phyloP scores from a whole-genome alignment of 2,329 filamentous ascomycete genomes.

The Colletotrichum tanaceti region DNA sequence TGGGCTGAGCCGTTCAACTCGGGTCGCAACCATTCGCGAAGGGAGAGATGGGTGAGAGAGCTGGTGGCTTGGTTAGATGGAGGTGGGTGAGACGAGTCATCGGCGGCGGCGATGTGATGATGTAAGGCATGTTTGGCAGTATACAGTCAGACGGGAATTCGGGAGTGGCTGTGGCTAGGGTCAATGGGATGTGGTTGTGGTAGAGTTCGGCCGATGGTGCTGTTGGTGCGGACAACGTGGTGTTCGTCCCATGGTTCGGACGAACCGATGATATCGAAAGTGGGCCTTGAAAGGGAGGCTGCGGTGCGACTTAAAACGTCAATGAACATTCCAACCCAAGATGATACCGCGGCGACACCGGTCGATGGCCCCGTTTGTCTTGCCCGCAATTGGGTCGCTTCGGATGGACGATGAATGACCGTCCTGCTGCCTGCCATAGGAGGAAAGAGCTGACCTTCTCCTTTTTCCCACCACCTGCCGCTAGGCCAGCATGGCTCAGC shows the following conservation, averaged over 20 bases:
- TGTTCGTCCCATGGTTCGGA: constrained; percentile 9
- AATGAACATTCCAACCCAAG: too few relatives aligned
- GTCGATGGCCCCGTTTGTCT: too few relatives aligned
- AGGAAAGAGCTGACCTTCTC: constrained; percentile 4
- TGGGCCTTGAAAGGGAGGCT: too few relatives aligned
- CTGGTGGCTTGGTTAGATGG: neutral
- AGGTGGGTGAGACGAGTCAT: constrained; percentile 1
- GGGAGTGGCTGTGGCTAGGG: constrained; percentile 20
- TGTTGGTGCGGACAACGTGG: neutral
- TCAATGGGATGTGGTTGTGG: neutral
- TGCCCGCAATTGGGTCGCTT: too few relatives aligned
- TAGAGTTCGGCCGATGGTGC: constrained; percentile 17
- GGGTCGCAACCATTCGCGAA: neutral
- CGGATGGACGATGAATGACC: neutral
- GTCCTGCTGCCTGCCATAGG: constrained; percentile 19
- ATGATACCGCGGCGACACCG: too few relatives aligned
- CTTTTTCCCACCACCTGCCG: neutral
- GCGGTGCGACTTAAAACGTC: too few relatives aligned
- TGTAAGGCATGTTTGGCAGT: neutral
- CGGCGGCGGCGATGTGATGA: too few relatives aligned
- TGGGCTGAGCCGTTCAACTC: neutral
- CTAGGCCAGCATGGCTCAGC: neutral
- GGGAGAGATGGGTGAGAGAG: neutral
- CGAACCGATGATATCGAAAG: neutral
- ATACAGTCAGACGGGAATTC: constrained; percentile 24